These are phyloP conservation scores for Eragrostis curvula DNA, from an alignment of 176 grass and related monocot genomes.

Conservation along the genomic window DNA sequence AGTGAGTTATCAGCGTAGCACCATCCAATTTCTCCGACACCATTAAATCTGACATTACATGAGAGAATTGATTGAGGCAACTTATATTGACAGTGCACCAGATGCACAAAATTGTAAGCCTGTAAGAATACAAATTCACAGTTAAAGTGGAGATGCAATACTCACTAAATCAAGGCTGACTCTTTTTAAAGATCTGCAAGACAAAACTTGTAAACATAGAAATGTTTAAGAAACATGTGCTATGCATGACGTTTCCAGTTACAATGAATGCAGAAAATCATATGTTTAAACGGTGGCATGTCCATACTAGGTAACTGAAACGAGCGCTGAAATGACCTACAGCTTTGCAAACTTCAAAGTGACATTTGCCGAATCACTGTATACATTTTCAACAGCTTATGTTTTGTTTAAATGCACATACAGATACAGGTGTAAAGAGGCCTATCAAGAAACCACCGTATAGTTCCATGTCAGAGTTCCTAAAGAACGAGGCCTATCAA, in stretches of 20 bases:
- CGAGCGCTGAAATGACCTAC: too few species aligned
- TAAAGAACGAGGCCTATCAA: not conserved
- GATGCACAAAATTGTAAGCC: conserved; percentile 26
- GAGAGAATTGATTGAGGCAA: conserved; percentile 2
- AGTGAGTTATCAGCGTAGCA: not conserved
- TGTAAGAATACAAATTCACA: conserved; percentile 20
- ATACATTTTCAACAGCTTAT: not conserved
- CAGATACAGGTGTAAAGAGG: not conserved
- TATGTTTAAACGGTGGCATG: not conserved
- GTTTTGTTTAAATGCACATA: conserved; percentile 1
- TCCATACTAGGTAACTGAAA: not conserved
- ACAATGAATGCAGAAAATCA: not conserved
- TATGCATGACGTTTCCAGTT: not conserved
- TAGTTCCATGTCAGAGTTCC: not conserved
- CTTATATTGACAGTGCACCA: conserved; percentile 32
- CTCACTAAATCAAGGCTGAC: not conserved
- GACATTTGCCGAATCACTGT: not conserved
- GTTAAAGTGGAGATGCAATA: conserved; percentile 13
- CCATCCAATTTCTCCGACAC: conserved; percentile 2
- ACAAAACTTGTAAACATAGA: not conserved
- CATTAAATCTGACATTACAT: not conserved
- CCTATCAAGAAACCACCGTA: not conserved
- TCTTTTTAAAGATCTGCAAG: not conserved
- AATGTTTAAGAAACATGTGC: not conserved
- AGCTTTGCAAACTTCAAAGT: conserved; percentile 6